These are phyloP conservation scores for Madurella fahalii DNA, from an alignment of 2,329 filamentous ascomycete species.

Conservation along the genomic window DNA sequence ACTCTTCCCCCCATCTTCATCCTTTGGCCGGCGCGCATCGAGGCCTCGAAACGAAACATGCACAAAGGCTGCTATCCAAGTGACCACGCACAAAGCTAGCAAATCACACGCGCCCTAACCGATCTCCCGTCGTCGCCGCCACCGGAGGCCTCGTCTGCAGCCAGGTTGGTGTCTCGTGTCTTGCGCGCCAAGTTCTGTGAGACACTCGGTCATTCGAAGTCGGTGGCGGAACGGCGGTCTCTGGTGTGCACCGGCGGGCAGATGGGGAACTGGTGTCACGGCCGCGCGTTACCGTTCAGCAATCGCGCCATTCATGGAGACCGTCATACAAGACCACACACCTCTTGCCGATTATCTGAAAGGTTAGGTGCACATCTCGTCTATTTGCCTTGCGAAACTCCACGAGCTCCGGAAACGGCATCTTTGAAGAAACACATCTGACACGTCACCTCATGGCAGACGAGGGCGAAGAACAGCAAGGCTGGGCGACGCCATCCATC, in stretches of 20 bases:
- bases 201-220: background rate
- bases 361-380: constrained; percentile 51
- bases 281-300: constrained; percentile 14
- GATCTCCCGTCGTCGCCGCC: constrained; percentile 6
- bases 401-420: background rate
- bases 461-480: constrained; percentile 47
- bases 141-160: constrained; percentile 3
- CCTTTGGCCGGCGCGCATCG: constrained; percentile 12
- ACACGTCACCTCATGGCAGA: constrained; percentile 29
- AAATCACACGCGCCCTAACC: constrained; percentile 2
- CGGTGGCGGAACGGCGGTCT: constrained; percentile 14
- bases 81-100: constrained; percentile 13
- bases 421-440: constrained; percentile 17
- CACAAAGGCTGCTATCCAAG: constrained; percentile 14
- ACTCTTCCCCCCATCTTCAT: background rate
- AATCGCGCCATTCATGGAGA: constrained; percentile 61
- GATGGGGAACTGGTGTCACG: constrained; percentile 25
- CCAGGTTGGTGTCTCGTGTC: constrained; percentile 7
- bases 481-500: constrained; percentile 42
- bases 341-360: constrained; percentile 86
- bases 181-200: background rate
- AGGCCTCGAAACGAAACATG: constrained; percentile 18
- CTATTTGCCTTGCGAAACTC: constrained; percentile 3
- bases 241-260: constrained; percentile 21
- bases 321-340: constrained; percentile 79